Conservation (phyloP, 169 alveolate genomes). For the Eimeria sp. region DNA sequence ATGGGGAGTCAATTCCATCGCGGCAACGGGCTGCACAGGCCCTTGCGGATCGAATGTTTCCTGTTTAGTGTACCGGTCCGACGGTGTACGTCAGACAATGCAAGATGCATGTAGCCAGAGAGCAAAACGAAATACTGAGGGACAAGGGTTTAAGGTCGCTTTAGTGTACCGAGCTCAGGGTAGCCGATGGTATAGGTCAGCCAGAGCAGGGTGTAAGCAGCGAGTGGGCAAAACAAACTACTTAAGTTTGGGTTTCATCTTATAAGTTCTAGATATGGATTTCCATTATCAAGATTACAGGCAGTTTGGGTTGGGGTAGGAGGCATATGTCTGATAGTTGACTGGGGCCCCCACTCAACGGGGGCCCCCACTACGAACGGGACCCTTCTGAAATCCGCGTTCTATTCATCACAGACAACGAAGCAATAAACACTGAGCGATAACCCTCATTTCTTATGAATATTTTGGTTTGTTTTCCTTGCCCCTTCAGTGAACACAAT, state of each 20-base stretch:
- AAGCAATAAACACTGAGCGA: not conserved
- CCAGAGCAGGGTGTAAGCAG: too few relatives aligned
- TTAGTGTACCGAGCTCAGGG: not conserved
- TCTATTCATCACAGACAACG: not conserved
- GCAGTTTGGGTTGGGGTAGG: not conserved
- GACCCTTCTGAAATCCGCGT: not conserved
- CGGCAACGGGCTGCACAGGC: not conserved
- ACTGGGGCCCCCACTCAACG: constrained; percentile 4
- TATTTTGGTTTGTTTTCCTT: not conserved
- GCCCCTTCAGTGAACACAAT: not conserved
- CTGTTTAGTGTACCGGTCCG: not conserved
- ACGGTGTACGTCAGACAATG: not conserved
- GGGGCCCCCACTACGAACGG: constrained; percentile 36
- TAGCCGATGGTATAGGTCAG: not conserved
- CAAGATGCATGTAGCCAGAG: not conserved
- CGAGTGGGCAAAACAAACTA: not conserved
- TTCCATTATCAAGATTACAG: not conserved
- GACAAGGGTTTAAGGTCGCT: not conserved
- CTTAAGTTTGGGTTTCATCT: not conserved
- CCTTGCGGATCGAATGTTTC: not conserved
- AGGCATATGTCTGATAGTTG: not conserved
- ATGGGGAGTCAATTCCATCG: not conserved
- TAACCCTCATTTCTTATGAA: not conserved
- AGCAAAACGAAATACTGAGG: not conserved
- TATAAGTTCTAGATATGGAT: not conserved